Percentiles rank a stretch among this genome's conserved stretches.
Conservation (phyloP, 495 filamentous ascomycete species). For the Aspergillus leporis region DNA sequence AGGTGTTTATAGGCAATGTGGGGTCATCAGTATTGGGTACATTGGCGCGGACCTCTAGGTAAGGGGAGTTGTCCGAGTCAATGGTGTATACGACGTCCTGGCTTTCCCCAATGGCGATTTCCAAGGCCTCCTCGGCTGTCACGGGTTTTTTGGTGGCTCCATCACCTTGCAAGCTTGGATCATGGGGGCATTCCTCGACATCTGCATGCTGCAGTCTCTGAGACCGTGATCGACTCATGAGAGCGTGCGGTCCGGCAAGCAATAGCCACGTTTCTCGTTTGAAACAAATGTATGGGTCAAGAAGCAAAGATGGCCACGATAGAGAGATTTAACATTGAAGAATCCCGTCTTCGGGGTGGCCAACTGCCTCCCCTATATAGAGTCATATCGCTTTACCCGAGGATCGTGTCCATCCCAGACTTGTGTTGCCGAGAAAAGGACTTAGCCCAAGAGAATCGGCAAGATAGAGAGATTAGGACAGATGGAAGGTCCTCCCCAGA, state of each 20-base stretch:
- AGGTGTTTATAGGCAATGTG: constrained; percentile 58
- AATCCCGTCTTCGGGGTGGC: background rate
- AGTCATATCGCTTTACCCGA: background rate
- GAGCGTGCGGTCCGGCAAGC: constrained; percentile 43
- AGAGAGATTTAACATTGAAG: background rate
- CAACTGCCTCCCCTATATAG: constrained; percentile 2
- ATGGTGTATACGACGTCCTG: constrained; percentile 14
- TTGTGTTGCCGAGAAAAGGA: constrained; percentile 35
- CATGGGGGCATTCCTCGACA: constrained; percentile 8
- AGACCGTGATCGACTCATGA: constrained; percentile 55
- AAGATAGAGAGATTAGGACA: constrained; percentile 24
- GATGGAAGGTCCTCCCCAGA: constrained; percentile 74
- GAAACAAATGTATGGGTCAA: background rate
- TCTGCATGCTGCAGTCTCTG: constrained; percentile 23
- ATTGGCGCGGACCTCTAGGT: constrained; percentile 48
- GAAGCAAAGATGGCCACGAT: background rate
- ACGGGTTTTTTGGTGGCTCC: constrained; percentile 14
- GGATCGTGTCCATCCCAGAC: constrained; percentile 45
- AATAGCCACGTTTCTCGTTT: background rate
- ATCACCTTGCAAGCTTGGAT: background rate
- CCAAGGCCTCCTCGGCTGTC: constrained; percentile 14
- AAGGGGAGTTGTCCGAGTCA: constrained; percentile 37
- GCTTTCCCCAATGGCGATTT: constrained; percentile 20
- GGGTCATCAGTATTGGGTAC: constrained; percentile 51
- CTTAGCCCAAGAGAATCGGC: background rate